Evolutionary conservation across 2,329 filamentous ascomycete genomes (phyloP).

Genomic region (Fusarium verrucosum): DNA sequence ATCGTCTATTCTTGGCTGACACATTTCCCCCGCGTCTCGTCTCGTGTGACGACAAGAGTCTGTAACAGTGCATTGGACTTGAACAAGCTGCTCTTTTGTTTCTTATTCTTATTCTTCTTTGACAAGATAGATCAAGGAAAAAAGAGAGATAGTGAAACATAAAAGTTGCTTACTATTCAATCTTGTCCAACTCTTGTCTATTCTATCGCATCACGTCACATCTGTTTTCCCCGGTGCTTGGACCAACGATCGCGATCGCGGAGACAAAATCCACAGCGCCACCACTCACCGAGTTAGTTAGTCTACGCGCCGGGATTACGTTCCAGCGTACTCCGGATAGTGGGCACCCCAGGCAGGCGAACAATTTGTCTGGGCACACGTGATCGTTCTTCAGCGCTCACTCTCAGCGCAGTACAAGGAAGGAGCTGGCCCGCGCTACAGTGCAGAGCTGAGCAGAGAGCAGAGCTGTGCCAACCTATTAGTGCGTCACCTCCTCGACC

Average conservation of each 20-base stretch:
- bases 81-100: background rate
- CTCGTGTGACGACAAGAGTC: constrained; percentile 32
- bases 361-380: constrained; percentile 31
- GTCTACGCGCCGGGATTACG: constrained; percentile 24
- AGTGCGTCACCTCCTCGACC: constrained; percentile 46
- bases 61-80: constrained; percentile 10
- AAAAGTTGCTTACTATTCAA: background rate
- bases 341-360: background rate
- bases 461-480: constrained; percentile 32
- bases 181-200: background rate
- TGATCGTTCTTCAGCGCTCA: constrained; percentile 26
- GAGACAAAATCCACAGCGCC: constrained; percentile 8
- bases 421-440: constrained; percentile 22
- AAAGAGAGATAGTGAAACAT: constrained; percentile 12
- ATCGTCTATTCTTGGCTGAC: background rate
- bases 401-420: constrained; percentile 39
- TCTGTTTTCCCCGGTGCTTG: constrained; percentile 20
- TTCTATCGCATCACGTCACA: constrained; percentile 3
- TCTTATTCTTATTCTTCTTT: background rate
- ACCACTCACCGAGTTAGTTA: background rate
- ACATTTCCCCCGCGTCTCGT: constrained; percentile 14
- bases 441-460: constrained; percentile 15
- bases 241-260: constrained; percentile 33
- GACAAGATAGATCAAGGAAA: constrained; percentile 6
- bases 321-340: constrained; percentile 23